Conservation (phyloP, 768 basidiomycete species). For the Dioszegia aurantiaca region DNA sequence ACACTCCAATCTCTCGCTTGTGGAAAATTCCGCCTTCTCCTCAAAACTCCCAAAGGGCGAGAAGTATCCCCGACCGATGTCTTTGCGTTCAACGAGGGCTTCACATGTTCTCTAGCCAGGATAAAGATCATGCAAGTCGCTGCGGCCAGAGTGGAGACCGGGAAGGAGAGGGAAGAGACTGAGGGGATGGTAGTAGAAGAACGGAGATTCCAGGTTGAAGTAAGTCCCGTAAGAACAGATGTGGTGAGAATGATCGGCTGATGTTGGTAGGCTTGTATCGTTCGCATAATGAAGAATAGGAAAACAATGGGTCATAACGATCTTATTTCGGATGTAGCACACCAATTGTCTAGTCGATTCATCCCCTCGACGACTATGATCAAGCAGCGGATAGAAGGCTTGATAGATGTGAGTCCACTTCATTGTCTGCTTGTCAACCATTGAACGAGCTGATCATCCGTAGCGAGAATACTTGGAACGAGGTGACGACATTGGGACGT, state of each 20-base stretch:
- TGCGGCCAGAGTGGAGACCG: slow-evolving; percentile 75
- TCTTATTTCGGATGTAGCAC: slow-evolving; percentile 83
- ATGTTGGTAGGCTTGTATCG: slow-evolving; percentile 79
- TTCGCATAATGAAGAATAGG: slow-evolving; percentile 94
- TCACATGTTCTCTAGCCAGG: slow-evolving; percentile 75
- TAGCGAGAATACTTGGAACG: slow-evolving; percentile 94
- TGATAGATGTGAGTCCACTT: slow-evolving; percentile 75
- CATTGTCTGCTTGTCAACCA: neutral
- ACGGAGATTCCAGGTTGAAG: slow-evolving; percentile 82
- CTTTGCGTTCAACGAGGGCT: slow-evolving; percentile 84
- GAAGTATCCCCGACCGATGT: slow-evolving; percentile 72
- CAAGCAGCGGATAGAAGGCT: slow-evolving; percentile 86
- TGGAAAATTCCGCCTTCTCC: slow-evolving; percentile 86
- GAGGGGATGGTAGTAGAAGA: slow-evolving; percentile 87
- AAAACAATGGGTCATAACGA: slow-evolving; percentile 86
- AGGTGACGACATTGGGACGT: slow-evolving; percentile 40
- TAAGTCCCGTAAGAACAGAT: slow-evolving; percentile 51
- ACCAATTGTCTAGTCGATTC: slow-evolving; percentile 79
- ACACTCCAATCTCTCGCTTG: slow-evolving; percentile 94
- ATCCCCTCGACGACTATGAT: slow-evolving; percentile 78
- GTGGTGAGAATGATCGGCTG: neutral
- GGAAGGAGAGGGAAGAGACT: slow-evolving; percentile 85
- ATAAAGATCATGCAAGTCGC: slow-evolving; percentile 91
- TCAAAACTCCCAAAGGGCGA: slow-evolving; percentile 82
- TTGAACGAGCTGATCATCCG: slow-evolving; percentile 3